Evolutionary conservation across 345 rosid genomes (phyloP).

Genomic region (Ailanthus altissimus): DNA sequence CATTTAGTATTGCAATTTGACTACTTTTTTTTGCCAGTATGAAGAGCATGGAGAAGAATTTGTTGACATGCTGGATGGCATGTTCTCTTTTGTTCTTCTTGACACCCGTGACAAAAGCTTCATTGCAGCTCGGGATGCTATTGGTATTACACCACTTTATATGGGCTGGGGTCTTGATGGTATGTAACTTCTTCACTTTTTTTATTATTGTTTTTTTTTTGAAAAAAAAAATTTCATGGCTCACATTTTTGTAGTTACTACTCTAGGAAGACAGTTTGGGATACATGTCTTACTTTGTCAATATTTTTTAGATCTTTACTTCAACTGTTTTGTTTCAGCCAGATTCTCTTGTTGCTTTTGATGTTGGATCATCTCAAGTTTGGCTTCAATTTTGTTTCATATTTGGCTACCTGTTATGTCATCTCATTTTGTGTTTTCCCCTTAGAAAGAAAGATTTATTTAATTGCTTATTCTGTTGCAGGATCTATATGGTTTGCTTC

Average conservation of each 20-base stretch:
- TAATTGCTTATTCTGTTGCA: conserved; percentile 28
- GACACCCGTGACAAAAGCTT: conserved; percentile 73
- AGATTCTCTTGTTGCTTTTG: not conserved
- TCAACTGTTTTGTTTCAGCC: not conserved
- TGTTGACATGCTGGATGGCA: conserved; percentile 74
- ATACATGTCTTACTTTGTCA: not conserved
- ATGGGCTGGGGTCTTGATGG: conserved; percentile 92
- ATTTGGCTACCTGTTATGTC: not conserved
- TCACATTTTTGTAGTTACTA: not conserved
- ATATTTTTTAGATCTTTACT: not conserved
- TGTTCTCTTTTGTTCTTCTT: conserved; percentile 87
- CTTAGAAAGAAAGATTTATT: conserved; percentile 9
- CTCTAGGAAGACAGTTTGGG: not conserved
- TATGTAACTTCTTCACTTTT: conserved; percentile 31
- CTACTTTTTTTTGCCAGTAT: conserved; percentile 44
- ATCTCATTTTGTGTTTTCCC: not conserved
- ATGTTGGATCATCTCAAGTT: not conserved
- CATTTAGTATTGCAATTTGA: not conserved
- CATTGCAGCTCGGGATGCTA: conserved; percentile 77
- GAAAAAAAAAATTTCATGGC: too few relatives aligned
- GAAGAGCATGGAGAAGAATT: conserved; percentile 81
- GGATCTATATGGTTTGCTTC: conserved; percentile 93
- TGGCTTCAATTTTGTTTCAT: conserved; percentile 9
- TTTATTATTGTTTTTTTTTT: not conserved
- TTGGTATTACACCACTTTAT: conserved; percentile 79